Base-by-base conservation (phyloP, 768 basidiomycete genomes). In the Antrodiella citrinella region DNA sequence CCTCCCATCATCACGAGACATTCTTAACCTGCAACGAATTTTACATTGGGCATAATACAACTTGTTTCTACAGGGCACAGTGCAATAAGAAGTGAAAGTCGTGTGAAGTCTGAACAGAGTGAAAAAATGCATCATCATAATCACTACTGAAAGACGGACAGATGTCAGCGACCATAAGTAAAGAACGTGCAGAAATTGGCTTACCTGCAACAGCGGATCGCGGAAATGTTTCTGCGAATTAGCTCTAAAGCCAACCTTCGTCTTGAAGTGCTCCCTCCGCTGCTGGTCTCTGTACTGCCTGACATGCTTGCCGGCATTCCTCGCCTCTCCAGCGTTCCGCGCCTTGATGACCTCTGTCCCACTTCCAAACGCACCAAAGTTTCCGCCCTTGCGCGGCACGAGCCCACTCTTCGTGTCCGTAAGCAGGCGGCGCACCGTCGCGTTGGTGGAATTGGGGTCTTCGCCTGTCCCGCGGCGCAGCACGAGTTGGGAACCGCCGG, bases 271-370 rank as follows among this genome's bases (percentile, higher is more conserved):
- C 62, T 95, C 87, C 52, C 78, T 76, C 46, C 80, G 73, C 58
- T 72, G 79, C 63, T 87, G 82, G 62, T 96, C 94, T 54, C 86
- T 74, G 70, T 86, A 88, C 60, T 92, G 86, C 49, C 82, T 74
- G 1, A 90, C 77, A 66, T 94, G 90, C 43, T 90, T 77, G 12
- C 85, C 91, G 19, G 95, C 95, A 66, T 97, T 86, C 56, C 79
- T 78, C 12, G 96, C 96, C 69, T 98, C 95, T 2, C 96, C 96
- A n/a, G 76, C 77, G 70, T 98, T 98, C 47, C 91, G 76, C 19
- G 92, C 95, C 64, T 85, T 90, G 53, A 97, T 78, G 9, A 93
- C 86, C 25, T 91, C 80, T 5, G 78, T 83, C 1, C 91, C 92
- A 9, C 69, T 69, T 1, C 94, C 94, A 60, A 75, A 93, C 2